Evolutionary conservation across 768 basidiomycete genomes (phyloP).

Genomic region (Calocera cornea): DNA sequence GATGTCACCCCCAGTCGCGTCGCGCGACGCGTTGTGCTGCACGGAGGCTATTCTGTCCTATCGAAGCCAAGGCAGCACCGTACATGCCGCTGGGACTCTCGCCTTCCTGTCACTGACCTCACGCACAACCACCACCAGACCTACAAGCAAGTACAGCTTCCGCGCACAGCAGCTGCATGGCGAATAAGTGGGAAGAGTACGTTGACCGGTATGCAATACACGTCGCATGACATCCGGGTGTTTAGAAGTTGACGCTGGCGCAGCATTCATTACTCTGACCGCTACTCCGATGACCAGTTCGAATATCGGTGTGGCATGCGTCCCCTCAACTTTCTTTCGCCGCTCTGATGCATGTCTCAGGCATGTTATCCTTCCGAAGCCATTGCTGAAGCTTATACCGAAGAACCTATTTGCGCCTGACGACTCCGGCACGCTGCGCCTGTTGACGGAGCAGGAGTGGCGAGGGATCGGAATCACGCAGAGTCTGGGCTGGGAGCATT

Average conservation of each 20-base stretch:
- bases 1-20: too few species aligned
- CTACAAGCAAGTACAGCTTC: not conserved
- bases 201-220: not conserved
- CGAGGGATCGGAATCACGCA: slow-evolving; percentile 92
- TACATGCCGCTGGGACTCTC: not conserved
- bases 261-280: slow-evolving; percentile 83
- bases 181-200: slow-evolving; percentile 1
- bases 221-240: not conserved
- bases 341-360: slow-evolving; percentile 26
- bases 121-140: not conserved
- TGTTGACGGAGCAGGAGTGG: slow-evolving; percentile 84
- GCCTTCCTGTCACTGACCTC: not conserved
- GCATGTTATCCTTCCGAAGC: slow-evolving; percentile 93
- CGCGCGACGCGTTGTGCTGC: not conserved
- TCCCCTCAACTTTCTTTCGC: not conserved
- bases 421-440: slow-evolving; percentile 64
- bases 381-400: slow-evolving; percentile 84
- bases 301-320: slow-evolving; percentile 48
- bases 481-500: slow-evolving; percentile 93
- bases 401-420: slow-evolving; percentile 57
- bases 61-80: not conserved
- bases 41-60: not conserved
- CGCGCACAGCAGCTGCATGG: not conserved
- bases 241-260: not conserved
- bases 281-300: slow-evolving; percentile 80